Evolutionary conservation across 192 early-diverging fungal genomes (phyloP).

Genomic region (Coemansia sp.): DNA sequence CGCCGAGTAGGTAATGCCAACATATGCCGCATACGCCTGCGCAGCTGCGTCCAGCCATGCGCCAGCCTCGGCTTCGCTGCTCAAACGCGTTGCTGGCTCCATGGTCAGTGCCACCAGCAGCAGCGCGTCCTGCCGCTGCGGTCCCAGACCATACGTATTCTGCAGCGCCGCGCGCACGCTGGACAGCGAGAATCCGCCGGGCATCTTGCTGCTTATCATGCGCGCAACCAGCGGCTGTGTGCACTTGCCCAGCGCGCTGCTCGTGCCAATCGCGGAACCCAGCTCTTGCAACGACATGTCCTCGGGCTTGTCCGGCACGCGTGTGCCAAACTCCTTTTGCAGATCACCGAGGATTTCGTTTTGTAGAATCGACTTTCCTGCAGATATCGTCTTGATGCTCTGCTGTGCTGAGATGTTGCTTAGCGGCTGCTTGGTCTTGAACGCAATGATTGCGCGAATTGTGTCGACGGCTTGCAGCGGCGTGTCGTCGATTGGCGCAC

Average conservation of each 20-base stretch:
- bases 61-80: conserved; percentile 13
- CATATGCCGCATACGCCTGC: conserved; percentile 74
- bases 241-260: conserved; percentile 80
- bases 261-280: conserved; percentile 59
- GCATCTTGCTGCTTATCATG: conserved; percentile 88
- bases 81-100: conserved; percentile 82
- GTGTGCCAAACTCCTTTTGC: conserved; percentile 85
- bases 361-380: conserved; percentile 94
- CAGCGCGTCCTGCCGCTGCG: conserved; percentile 72
- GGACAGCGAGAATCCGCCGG: conserved; percentile 84
- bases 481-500: conserved; percentile 56
- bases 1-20: conserved; percentile 61
- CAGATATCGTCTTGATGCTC: conserved; percentile 77
- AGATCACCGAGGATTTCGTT: conserved; percentile 97
- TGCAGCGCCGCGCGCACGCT: conserved; percentile 69
- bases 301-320: conserved; percentile 87
- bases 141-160: conserved; percentile 73
- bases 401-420: conserved; percentile 69
- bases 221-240: conserved; percentile 69
- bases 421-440: conserved; percentile 86
- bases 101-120: conserved; percentile 75
- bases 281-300: conserved; percentile 80
- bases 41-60: conserved; percentile 65
- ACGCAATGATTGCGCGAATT: conserved; percentile 74
- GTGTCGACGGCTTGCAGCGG: conserved; percentile 75